These are phyloP conservation scores for Globisporangium cystogenes DNA, from an alignment of 352 stramenopile species.

Conservation along the genomic window DNA sequence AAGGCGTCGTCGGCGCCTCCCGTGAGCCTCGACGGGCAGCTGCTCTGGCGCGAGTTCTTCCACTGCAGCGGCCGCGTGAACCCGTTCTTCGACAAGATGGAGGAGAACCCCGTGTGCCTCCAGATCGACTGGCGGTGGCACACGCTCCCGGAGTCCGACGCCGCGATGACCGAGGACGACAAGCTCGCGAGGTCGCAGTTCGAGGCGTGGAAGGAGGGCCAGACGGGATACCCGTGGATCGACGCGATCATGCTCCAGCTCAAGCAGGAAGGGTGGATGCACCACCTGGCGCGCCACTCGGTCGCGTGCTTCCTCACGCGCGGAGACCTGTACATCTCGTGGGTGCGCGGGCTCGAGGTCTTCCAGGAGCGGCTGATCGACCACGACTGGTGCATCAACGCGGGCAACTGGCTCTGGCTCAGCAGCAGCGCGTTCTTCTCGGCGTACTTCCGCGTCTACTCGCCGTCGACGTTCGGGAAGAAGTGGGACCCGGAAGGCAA, in stretches of 20 bases:
- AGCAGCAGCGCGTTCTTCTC: slow-evolving; percentile 94
- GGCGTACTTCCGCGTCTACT: slow-evolving; percentile 98
- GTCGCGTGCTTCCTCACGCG: slow-evolving; percentile 98
- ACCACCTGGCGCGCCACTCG: slow-evolving; percentile 90
- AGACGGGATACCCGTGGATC: slow-evolving; percentile 97
- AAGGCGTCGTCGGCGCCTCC: slow-evolving; percentile 78
- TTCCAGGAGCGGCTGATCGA: slow-evolving; percentile 94
- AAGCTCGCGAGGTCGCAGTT: slow-evolving; percentile 82
- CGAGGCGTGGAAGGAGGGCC: slow-evolving; percentile 90
- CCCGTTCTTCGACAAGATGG: slow-evolving; percentile 93
- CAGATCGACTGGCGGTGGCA: slow-evolving; percentile 85
- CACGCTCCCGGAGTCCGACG: slow-evolving; percentile 69
- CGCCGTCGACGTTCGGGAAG: slow-evolving; percentile 91
- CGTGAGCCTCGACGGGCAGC: slow-evolving; percentile 91
- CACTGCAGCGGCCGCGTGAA: slow-evolving; percentile 77
- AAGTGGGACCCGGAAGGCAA: slow-evolving; percentile 93
- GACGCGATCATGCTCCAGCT: slow-evolving; percentile 97
- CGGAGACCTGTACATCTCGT: slow-evolving; percentile 96
- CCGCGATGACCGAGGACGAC: slow-evolving; percentile 75
- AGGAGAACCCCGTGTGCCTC: slow-evolving; percentile 90
- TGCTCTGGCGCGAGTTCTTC: slow-evolving; percentile 96
- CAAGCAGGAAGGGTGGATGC: slow-evolving; percentile 86
- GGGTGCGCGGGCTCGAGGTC: slow-evolving; percentile 90
- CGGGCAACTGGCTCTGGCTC: slow-evolving; percentile 98
- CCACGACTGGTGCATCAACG: slow-evolving; percentile 96